phyloP scores from a whole-genome alignment of 1,284 basidiomycete genomes.

The Grifola frondosa region DNA sequence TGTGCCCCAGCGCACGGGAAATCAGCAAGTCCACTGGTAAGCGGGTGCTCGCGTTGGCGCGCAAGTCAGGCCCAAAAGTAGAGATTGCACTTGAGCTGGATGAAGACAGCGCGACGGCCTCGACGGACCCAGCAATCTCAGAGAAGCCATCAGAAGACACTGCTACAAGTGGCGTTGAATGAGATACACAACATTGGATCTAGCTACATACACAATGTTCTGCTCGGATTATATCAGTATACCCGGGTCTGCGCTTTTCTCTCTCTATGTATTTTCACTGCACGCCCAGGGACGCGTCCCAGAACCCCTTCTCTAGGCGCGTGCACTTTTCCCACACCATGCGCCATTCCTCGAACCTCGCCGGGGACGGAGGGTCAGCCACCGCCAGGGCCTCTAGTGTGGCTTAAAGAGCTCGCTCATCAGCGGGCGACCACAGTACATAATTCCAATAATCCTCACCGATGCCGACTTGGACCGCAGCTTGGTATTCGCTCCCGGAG shows the following conservation, averaged over 20 bases:
- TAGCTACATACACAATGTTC: constrained; percentile 10
- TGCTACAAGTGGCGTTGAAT: constrained; percentile 4
- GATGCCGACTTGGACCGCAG: constrained; percentile 69
- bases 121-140: background rate
- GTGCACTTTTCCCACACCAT: constrained; percentile 80
- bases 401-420: constrained; percentile 39
- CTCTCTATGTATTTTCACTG: constrained; percentile 22
- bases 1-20: constrained; percentile 62
- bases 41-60: background rate
- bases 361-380: constrained; percentile 63
- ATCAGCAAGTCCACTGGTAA: constrained; percentile 15
- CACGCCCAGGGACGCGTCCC: constrained; percentile 77
- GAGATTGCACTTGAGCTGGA: constrained; percentile 38
- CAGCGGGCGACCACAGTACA: background rate
- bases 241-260: background rate
- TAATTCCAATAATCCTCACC: constrained; percentile 42
- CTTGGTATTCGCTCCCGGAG: constrained; percentile 67
- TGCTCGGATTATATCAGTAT: background rate
- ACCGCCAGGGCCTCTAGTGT: constrained; percentile 61
- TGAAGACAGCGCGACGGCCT: constrained; percentile 13
- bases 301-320: constrained; percentile 82
- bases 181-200: background rate
- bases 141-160: background rate
- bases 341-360: constrained; percentile 66
- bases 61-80: constrained; percentile 35